These are phyloP conservation scores for Gaultheria prostrata DNA, from an alignment of 148 eudicot species.

Conservation along the genomic window DNA sequence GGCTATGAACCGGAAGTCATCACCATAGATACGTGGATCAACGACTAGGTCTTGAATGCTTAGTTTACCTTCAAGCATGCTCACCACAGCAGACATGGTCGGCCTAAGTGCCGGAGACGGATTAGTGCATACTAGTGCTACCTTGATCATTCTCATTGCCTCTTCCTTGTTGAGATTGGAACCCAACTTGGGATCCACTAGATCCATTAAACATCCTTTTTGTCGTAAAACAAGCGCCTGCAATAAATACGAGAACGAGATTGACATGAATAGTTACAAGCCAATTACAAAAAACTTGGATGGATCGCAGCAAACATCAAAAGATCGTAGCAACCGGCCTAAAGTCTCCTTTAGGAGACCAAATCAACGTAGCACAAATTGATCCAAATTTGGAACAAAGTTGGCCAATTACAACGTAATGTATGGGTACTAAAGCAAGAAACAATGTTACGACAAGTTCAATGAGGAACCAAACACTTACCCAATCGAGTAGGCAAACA, in stretches of 20 bases:
- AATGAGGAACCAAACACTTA: conserved; percentile 19
- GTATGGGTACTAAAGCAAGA: not conserved
- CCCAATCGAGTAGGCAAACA: conserved; percentile 73
- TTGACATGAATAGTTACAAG: not conserved
- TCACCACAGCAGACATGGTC: conserved; percentile 29
- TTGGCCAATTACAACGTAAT: not conserved
- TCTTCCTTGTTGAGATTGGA: conserved; percentile 23
- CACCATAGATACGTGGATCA: conserved; percentile 10
- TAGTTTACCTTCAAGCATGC: conserved; percentile 25
- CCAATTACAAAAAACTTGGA: too few relatives aligned
- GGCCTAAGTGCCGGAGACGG: conserved; percentile 56
- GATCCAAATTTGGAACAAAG: not conserved
- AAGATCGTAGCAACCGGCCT: too few relatives aligned
- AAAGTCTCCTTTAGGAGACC: not conserved
- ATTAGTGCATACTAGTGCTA: conserved; percentile 47
- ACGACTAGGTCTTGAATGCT: not conserved
- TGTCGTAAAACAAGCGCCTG: conserved; percentile 32
- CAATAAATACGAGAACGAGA: not conserved
- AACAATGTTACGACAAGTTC: not conserved
- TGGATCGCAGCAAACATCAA: too few relatives aligned
- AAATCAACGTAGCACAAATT: not conserved
- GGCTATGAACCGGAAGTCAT: conserved; percentile 17
- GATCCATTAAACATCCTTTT: conserved; percentile 22
- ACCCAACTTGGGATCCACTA: conserved; percentile 36
- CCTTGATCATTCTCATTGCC: conserved; percentile 36